A percentile compares a stretch with the other conserved stretches of the same genome.
Conservation (phyloP, 1,139 yeast species). For the Pichiaceae sp. region DNA sequence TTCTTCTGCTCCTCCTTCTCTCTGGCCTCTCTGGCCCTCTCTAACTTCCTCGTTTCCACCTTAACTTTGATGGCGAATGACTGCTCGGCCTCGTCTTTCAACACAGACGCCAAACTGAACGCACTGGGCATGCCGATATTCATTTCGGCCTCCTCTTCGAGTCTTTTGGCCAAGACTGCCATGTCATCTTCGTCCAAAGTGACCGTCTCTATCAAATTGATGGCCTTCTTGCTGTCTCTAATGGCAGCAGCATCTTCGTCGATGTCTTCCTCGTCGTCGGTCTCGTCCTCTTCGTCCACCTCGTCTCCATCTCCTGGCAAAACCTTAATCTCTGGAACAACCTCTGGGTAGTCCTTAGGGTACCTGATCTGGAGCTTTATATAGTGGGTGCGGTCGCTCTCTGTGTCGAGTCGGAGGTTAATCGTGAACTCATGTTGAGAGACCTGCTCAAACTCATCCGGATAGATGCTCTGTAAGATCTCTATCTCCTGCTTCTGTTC, state of each 20-base stretch:
- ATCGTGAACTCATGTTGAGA: conserved; percentile 40
- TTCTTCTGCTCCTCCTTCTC: conserved; percentile 66
- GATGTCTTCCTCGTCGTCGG: conserved; percentile 32
- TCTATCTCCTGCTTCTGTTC: conserved; percentile 78
- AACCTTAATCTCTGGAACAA: conserved; percentile 43
- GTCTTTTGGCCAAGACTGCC: conserved; percentile 28
- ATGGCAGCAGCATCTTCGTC: conserved; percentile 39
- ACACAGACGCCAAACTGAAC: conserved; percentile 64
- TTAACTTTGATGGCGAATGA: conserved; percentile 50
- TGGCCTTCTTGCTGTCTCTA: conserved; percentile 34
- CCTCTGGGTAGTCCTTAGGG: conserved; percentile 67
- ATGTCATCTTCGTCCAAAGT: conserved; percentile 42
- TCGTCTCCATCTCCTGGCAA: conserved; percentile 23
- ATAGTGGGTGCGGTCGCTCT: conserved; percentile 42
- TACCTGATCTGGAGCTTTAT: conserved; percentile 52
- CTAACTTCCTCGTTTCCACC: conserved; percentile 49
- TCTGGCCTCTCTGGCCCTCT: conserved; percentile 45
- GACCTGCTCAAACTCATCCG: conserved; percentile 60
- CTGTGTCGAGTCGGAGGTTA: conserved; percentile 48
- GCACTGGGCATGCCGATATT: conserved; percentile 85
- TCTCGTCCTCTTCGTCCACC: conserved; percentile 29
- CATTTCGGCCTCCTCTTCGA: conserved; percentile 59
- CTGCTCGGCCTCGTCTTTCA: conserved; percentile 75
- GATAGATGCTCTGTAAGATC: conserved; percentile 82
- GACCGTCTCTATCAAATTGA: conserved; percentile 49